Conservation (phyloP, 2,329 filamentous ascomycete species). For the Ambrosiella cleistominuta region DNA sequence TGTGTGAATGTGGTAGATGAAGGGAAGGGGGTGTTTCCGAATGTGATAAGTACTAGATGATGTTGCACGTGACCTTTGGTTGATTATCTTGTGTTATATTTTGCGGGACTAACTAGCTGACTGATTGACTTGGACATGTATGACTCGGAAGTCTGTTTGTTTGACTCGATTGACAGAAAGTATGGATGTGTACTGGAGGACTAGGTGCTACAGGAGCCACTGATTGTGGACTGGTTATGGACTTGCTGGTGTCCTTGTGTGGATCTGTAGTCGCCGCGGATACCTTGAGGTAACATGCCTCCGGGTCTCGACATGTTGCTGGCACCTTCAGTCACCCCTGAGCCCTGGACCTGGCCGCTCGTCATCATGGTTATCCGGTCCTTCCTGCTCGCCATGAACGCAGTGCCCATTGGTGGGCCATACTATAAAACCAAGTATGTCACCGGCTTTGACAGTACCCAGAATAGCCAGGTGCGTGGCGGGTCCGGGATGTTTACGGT, state of each 20-base stretch:
- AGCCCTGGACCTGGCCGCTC: not conserved
- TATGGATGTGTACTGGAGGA: not conserved
- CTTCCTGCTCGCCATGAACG: too few species aligned
- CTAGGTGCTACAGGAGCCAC: not conserved
- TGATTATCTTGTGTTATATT: not conserved
- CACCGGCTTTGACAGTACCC: not conserved
- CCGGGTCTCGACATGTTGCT: not conserved
- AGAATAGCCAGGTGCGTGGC: not conserved
- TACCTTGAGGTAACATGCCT: not conserved
- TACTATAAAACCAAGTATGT: not conserved
- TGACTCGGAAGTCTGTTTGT: not conserved
- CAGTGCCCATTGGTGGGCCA: not conserved
- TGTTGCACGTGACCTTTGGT: not conserved
- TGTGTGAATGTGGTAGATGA: not conserved
- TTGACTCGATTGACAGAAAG: not conserved
- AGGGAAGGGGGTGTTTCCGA: not conserved
- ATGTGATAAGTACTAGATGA: not conserved
- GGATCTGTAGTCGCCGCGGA: not conserved
- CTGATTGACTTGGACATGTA: not conserved
- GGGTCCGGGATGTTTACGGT: not conserved
- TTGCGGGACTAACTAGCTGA: not conserved
- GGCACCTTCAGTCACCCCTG: not conserved
- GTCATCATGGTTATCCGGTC: too few species aligned
- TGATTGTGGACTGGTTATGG: not conserved
- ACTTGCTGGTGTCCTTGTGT: not conserved